Conservation (phyloP, 1,139 yeast species). For the Taphrina communis region DNA sequence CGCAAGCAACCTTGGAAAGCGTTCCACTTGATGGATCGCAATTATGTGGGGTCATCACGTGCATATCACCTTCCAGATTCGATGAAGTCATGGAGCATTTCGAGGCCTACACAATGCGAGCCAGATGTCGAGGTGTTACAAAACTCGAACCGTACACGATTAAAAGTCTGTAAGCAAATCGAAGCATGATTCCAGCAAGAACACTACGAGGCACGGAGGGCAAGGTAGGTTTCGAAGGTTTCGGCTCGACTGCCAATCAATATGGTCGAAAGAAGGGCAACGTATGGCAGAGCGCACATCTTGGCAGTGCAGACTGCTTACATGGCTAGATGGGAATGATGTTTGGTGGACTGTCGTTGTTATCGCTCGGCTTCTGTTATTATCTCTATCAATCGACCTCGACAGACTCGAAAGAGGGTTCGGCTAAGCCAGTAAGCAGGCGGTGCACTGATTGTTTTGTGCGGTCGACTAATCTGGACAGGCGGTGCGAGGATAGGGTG, state of each 20-base stretch:
- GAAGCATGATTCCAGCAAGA: constrained; percentile 28
- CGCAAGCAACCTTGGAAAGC: too few relatives aligned
- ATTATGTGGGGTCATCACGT: constrained; percentile 5
- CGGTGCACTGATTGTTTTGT: neutral
- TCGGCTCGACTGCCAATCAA: constrained; percentile 37
- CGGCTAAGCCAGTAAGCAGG: constrained; percentile 33
- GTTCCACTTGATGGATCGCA: too few relatives aligned
- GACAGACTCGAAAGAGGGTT: constrained; percentile 26
- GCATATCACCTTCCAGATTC: neutral
- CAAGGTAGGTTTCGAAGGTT: constrained; percentile 38
- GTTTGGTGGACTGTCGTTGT: neutral
- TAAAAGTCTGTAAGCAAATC: too few relatives aligned
- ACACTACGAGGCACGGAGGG: constrained; percentile 34
- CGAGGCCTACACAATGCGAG: too few relatives aligned
- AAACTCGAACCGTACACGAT: too few relatives aligned
- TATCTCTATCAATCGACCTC: constrained; percentile 26
- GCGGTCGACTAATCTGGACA: neutral
- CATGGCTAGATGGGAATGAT: constrained; percentile 24
- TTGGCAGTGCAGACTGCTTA: neutral
- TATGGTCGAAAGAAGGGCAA: constrained; percentile 30
- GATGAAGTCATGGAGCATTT: neutral
- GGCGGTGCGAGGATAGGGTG: constrained; percentile 27
- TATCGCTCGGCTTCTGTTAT: constrained; percentile 12
- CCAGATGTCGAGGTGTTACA: too few relatives aligned
- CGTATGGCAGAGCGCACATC: constrained; percentile 1